phyloP scores from a whole-genome alignment of 768 basidiomycete genomes.

The Termitomyces sp. region DNA sequence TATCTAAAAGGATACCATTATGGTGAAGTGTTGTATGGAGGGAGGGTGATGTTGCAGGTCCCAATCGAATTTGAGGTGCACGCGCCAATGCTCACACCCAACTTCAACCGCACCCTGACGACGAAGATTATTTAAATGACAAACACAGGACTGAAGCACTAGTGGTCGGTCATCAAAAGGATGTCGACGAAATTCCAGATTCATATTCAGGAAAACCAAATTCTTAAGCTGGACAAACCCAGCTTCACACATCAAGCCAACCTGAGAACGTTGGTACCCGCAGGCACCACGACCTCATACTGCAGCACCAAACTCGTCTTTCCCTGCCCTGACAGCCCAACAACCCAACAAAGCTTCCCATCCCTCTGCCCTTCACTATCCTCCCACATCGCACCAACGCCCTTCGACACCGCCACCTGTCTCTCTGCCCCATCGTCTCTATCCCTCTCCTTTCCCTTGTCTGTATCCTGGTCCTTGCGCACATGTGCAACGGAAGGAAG shows the following conservation, averaged over 20 bases:
- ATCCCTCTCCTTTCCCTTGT: conserved; percentile 14
- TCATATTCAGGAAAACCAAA: no score
- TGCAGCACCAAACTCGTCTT: background rate
- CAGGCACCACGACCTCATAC: conserved; percentile 1
- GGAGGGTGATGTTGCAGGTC: no score
- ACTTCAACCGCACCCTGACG: no score
- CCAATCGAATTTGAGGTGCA: no score
- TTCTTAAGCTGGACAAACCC: no score
- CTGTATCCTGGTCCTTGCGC: conserved; percentile 2
- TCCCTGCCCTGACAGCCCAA: background rate
- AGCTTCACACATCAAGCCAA: background rate
- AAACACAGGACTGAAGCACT: no score
- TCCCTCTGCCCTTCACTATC: conserved; percentile 11
- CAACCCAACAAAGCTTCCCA: conserved; percentile 7
- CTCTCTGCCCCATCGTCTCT: background rate
- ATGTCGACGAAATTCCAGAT: no score
- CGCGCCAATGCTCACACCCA: no score
- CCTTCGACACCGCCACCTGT: conserved; percentile 11
- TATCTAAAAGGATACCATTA: no score
- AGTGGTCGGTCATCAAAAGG: no score
- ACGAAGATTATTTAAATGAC: no score
- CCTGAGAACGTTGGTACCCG: background rate
- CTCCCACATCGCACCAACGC: conserved; percentile 19
- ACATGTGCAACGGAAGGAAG: background rate
- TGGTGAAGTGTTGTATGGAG: no score